Percentiles rank a stretch among this genome's conserved stretches.
phyloP scores from a whole-genome alignment of 768 basidiomycete species.

The Multifurca ochricompacta region DNA sequence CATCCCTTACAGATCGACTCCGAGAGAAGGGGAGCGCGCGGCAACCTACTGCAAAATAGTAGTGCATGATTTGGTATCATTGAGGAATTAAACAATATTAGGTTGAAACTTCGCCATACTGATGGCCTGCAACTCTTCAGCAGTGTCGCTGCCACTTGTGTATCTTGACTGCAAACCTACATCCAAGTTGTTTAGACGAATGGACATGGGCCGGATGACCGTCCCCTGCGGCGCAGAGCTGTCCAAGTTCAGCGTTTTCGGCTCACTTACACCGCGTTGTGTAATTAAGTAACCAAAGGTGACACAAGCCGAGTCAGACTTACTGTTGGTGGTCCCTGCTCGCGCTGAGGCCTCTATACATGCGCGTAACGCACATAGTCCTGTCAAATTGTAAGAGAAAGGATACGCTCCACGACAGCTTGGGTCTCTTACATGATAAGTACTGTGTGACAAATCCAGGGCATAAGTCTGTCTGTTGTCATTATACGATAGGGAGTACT shows the following conservation, averaged over 20 bases:
- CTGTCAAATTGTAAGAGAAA: background rate
- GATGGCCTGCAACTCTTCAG: no score
- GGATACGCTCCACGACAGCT: background rate
- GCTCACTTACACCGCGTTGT: background rate
- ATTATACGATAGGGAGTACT: background rate
- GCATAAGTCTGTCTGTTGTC: background rate
- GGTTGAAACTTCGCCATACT: background rate
- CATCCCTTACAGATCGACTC: conserved; percentile 52
- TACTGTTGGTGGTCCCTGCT: background rate
- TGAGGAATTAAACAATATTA: background rate
- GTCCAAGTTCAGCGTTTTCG: background rate
- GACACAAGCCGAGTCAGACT: background rate
- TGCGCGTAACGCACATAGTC: conserved; percentile 13
- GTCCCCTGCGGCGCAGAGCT: background rate
- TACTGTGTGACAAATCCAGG: background rate
- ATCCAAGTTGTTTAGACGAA: background rate
- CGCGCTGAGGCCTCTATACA: conserved; percentile 5
- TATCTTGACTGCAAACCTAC: background rate
- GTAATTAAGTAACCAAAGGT: background rate
- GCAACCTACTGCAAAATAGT: conserved; percentile 53
- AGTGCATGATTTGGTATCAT: background rate
- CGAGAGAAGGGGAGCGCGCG: conserved; percentile 48
- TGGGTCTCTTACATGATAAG: conserved; percentile 1
- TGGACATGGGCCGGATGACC: background rate
- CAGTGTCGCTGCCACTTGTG: background rate